Percentiles rank a stretch among this genome's conserved stretches.
phyloP scores from a whole-genome alignment of 768 basidiomycete genomes.

The Lentinula sp. region DNA sequence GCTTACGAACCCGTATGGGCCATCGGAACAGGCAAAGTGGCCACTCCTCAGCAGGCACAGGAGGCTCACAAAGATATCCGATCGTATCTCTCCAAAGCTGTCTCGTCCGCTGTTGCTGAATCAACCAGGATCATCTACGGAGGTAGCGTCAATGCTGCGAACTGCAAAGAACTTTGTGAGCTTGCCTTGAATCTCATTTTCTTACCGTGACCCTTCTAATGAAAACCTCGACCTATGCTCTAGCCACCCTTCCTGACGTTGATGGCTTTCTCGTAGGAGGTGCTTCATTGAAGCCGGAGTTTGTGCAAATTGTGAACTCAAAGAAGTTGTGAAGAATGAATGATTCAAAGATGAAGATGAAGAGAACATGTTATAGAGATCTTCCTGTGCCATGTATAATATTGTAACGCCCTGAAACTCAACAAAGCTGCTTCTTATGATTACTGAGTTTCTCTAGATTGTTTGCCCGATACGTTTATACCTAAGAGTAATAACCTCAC shows the following conservation, averaged over 20 bases:
- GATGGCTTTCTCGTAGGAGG: constrained; percentile 99
- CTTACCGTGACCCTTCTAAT: not conserved
- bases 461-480: not conserved
- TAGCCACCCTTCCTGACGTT: constrained; percentile 75
- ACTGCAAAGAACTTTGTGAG: constrained; percentile 83
- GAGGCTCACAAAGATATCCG: constrained; percentile 85
- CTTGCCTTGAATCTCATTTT: constrained; percentile 8
- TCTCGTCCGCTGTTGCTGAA: constrained; percentile 67
- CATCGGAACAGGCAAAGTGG: constrained; percentile 96
- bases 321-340: constrained; percentile 22
- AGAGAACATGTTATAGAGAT: not conserved
- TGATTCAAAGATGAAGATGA: not conserved
- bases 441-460: not conserved
- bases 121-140: constrained; percentile 90
- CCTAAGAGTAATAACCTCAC: not conserved
- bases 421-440: no score
- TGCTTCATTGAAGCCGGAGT: constrained; percentile 96
- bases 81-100: constrained; percentile 54
- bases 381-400: not conserved
- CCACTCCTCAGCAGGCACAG: constrained; percentile 88
- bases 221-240: not conserved
- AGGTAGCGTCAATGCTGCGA: constrained; percentile 86
- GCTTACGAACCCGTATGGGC: constrained; percentile 99
- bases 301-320: constrained; percentile 84
- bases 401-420: not conserved